These are phyloP conservation scores for Aspergillus flavus DNA, from an alignment of 2,329 filamentous ascomycete genomes.

Conservation along the genomic window DNA sequence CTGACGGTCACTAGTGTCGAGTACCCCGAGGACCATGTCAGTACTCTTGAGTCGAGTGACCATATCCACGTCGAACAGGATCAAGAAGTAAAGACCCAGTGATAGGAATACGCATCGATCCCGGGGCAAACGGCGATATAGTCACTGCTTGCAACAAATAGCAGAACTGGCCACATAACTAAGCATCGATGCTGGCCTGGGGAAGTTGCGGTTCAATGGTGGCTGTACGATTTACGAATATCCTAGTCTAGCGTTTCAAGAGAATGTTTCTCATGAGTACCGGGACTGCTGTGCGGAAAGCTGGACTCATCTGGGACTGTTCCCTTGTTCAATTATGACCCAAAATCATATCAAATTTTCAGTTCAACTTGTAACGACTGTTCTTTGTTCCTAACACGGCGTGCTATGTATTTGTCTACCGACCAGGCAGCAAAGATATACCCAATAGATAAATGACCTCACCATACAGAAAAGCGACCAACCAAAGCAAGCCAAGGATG, in stretches of 20 bases:
- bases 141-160: neutral
- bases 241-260: slow-evolving; percentile 12
- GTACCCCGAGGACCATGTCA: slow-evolving; percentile 68
- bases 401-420: neutral
- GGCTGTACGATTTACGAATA: slow-evolving; percentile 24
- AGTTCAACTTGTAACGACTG: slow-evolving; percentile 1
- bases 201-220: slow-evolving; percentile 3
- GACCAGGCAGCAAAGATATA: neutral
- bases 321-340: slow-evolving; percentile 3
- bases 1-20: slow-evolving; percentile 61
- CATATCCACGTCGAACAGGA: slow-evolving; percentile 81
- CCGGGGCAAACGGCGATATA: neutral
- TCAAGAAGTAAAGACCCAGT: slow-evolving; percentile 71
- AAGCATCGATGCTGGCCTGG: neutral
- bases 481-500: neutral
- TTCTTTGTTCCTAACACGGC: neutral
- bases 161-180: neutral
- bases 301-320: neutral
- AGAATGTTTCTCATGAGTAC: neutral
- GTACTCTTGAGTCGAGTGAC: slow-evolving; percentile 67
- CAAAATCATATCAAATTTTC: neutral
- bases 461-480: neutral
- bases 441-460: neutral
- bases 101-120: slow-evolving; percentile 32
- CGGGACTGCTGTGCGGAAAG: slow-evolving; percentile 9